Percentiles rank a stretch among this genome's conserved stretches.
Conservation (phyloP, 805 yeast genomes). For the Teunomyces lycoperdinae region DNA sequence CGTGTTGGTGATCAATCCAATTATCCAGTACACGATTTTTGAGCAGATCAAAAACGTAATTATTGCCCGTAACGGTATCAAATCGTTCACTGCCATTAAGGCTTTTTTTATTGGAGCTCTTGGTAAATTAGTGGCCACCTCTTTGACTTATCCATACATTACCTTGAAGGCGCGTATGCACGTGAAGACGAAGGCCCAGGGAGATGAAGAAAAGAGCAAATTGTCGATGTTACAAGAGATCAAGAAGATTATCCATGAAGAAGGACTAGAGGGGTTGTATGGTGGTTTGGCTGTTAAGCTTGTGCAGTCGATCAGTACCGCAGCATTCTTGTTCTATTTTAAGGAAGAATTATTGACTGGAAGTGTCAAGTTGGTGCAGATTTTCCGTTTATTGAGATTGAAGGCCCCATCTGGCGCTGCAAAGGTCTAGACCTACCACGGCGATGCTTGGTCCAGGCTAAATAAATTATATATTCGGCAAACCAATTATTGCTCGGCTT, state of each 20-base stretch:
- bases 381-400: constrained; percentile 29
- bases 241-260: constrained; percentile 57
- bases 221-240: constrained; percentile 50
- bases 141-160: constrained; percentile 86
- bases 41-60: constrained; percentile 78
- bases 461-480: not conserved
- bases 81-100: constrained; percentile 61
- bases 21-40: constrained; percentile 86
- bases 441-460: not conserved
- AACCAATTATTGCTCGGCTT: not conserved
- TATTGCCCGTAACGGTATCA: constrained; percentile 48
- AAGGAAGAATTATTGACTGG: constrained; percentile 77
- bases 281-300: constrained; percentile 79
- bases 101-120: constrained; percentile 87
- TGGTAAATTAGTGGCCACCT: constrained; percentile 87
- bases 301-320: constrained; percentile 79
- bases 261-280: constrained; percentile 76
- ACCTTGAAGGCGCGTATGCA: constrained; percentile 90
- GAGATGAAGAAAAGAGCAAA: constrained; percentile 17
- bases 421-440: not conserved
- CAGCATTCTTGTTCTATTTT: constrained; percentile 86
- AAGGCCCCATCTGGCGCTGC: constrained; percentile 11
- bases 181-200: constrained; percentile 43
- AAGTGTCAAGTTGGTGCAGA: constrained; percentile 51
- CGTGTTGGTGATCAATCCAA: constrained; percentile 81